phyloP scores from a whole-genome alignment of 768 basidiomycete genomes.

The Suillus placidus region DNA sequence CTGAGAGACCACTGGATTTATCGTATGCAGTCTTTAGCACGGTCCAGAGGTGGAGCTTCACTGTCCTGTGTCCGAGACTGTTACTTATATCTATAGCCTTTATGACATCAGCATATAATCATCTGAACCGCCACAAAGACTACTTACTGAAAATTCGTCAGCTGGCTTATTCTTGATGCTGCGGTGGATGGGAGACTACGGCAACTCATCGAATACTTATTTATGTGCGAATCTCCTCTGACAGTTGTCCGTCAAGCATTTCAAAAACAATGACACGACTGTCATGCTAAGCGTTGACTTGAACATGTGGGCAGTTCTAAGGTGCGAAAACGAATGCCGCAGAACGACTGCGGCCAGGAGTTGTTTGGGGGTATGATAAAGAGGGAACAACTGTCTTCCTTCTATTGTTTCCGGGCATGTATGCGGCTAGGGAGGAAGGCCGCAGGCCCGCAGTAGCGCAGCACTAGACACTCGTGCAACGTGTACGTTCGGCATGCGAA shows the following conservation, averaged over 20 bases:
- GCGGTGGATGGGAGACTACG: not conserved
- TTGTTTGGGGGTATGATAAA: not conserved
- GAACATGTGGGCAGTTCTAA: not conserved
- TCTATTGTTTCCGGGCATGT: not conserved
- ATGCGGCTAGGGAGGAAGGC: not conserved
- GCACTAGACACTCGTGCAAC: not conserved
- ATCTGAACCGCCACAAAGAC: not conserved
- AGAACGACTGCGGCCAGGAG: not conserved
- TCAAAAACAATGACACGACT: not conserved
- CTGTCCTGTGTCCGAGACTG: not conserved
- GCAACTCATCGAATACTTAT: not conserved
- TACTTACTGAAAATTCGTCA: not conserved
- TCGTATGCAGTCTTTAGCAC: not conserved
- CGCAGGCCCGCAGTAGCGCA: not conserved
- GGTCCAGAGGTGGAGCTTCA: not conserved
- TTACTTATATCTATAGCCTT: not conserved
- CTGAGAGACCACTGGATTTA: not conserved
- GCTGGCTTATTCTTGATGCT: not conserved
- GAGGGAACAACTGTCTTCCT: not conserved
- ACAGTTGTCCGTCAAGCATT: not conserved
- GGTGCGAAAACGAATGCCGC: not conserved
- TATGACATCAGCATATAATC: not conserved
- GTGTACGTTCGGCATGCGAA: not conserved
- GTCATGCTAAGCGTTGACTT: not conserved
- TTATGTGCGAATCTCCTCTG: not conserved